Conservation (phyloP, 108 stramenopile species). For the Chaetoceros tenuissimus region DNA sequence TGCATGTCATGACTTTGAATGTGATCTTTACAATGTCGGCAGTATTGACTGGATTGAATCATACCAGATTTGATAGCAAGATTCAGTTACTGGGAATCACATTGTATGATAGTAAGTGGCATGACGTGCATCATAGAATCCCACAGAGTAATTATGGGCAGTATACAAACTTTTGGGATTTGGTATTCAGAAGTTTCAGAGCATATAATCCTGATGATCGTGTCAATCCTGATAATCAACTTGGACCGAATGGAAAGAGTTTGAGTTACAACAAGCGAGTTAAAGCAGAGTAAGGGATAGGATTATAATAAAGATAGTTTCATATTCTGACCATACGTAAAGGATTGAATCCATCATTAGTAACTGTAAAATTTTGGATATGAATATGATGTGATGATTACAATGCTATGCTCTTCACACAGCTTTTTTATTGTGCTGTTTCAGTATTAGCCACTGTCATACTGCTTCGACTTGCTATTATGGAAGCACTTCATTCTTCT, state of each 20-base stretch:
- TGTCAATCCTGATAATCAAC: conserved; percentile 64
- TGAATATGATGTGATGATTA: no score
- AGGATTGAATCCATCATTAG: no score
- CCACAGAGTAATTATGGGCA: conserved; percentile 97
- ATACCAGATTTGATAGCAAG: conserved; percentile 84
- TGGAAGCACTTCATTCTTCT: no score
- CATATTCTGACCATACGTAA: no score
- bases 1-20: conserved; percentile 43
- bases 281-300: no score
- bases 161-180: conserved; percentile 95
- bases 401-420: no score
- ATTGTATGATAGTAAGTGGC: conserved; percentile 83
- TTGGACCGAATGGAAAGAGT: conserved; percentile 51
- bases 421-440: no score
- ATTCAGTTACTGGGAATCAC: conserved; percentile 25
- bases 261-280: no score
- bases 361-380: no score
- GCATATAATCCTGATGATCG: conserved; percentile 71
- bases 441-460: no score
- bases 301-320: no score
- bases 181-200: conserved; percentile 75
- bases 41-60: conserved; percentile 90
- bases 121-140: conserved; percentile 95
- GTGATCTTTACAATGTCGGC: conserved; percentile 79
- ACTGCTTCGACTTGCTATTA: no score